Percentiles rank a stretch among this genome's conserved stretches.
phyloP scores from a whole-genome alignment of 164 flowering plant genomes.

The Hamamelis virginiana region DNA sequence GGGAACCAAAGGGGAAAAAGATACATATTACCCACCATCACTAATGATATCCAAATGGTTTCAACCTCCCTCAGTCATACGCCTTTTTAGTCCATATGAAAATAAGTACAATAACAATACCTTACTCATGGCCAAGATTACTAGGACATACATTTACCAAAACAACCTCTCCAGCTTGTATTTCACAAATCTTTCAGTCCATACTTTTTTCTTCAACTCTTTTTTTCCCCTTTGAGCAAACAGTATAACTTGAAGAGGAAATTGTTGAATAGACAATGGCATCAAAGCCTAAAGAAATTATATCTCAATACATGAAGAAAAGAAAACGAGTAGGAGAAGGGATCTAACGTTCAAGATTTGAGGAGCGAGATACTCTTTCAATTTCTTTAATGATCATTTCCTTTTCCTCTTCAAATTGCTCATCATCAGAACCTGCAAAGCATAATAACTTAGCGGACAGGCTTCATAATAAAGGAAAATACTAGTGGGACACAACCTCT shows the following conservation, averaged over 20 bases:
- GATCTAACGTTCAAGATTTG: constrained; percentile 22
- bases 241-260: too few relatives aligned
- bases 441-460: neutral
- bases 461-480: too few relatives aligned
- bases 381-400: constrained; percentile 89
- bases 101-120: too few relatives aligned
- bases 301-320: neutral
- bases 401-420: constrained; percentile 94
- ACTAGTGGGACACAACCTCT: too few relatives aligned
- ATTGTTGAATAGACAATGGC: too few relatives aligned
- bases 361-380: constrained; percentile 58
- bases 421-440: constrained; percentile 71
- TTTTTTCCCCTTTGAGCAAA: neutral
- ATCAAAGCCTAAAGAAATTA: neutral
- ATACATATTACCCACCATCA: too few relatives aligned
- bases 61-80: too few relatives aligned
- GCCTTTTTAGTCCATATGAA: too few relatives aligned
- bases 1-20: too few relatives aligned
- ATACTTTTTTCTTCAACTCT: neutral
- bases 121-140: too few relatives aligned
- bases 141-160: neutral
- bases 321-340: neutral
- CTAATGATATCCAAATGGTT: too few relatives aligned
- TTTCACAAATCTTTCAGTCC: neutral
- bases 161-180: neutral